Conservation (phyloP, 1,284 basidiomycete species). For the Trametes pubescens region DNA sequence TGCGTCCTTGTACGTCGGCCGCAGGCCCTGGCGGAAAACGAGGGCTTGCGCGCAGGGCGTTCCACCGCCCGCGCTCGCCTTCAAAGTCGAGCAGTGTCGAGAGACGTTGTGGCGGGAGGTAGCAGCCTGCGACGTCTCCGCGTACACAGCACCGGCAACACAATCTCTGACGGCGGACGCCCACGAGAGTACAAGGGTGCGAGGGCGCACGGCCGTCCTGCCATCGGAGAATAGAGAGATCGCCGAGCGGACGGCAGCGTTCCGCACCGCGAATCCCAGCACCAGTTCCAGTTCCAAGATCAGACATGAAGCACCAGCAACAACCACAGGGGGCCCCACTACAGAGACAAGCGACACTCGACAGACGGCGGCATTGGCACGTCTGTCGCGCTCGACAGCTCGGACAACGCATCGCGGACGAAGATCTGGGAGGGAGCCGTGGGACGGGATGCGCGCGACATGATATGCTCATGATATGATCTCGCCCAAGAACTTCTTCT, state of each 20-base stretch:
- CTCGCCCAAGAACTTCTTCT: not conserved
- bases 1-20: not conserved
- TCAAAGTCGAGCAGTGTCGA: not conserved
- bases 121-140: not conserved
- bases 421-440: conserved; percentile 10
- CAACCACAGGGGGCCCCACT: not conserved
- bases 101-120: not conserved
- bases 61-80: not conserved
- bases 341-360: not conserved
- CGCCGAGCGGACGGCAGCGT: conserved; percentile 20
- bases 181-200: not conserved
- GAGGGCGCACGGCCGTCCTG: not conserved
- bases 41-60: not conserved
- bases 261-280: conserved; percentile 5
- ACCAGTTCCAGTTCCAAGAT: not conserved
- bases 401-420: conserved; percentile 3
- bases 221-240: conserved; percentile 34
- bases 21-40: conserved; percentile 1
- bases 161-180: not conserved
- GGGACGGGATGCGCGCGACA: conserved; percentile 11
- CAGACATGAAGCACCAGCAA: no score
- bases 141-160: conserved; percentile 11
- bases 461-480: conserved; percentile 19
- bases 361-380: conserved; percentile 2
- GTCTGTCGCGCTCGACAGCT: not conserved